Conservation (phyloP, 139 green algal species). For the Tetraselmis chui region DNA sequence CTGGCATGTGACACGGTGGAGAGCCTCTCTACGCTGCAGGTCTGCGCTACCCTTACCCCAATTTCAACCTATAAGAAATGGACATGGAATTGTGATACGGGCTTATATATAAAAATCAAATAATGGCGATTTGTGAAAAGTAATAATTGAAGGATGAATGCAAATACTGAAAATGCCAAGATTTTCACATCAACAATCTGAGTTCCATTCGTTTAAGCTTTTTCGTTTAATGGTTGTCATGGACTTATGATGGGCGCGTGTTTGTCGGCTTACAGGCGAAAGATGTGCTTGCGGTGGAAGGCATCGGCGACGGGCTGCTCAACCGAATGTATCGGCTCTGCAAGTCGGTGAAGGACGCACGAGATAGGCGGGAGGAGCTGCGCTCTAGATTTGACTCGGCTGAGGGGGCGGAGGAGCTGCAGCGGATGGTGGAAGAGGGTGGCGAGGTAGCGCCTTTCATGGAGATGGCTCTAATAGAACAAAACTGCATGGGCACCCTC, state of each 20-base stretch:
- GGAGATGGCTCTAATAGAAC: no score
- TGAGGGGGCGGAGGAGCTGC: background rate
- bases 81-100: no score
- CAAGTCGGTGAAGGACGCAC: background rate
- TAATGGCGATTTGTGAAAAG: no score
- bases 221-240: no score
- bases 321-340: background rate
- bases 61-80: no score
- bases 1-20: background rate
- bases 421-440: background rate
- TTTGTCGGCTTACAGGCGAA: background rate
- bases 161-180: no score
- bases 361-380: background rate
- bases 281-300: background rate
- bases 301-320: background rate
- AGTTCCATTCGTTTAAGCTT: no score
- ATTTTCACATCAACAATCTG: no score
- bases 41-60: background rate
- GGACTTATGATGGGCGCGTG: no score
- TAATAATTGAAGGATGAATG: no score
- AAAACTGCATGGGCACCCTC: no score
- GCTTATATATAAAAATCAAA: no score
- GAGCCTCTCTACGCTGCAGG: background rate
- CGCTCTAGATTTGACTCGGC: background rate
- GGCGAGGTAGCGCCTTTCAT: background rate